Evolutionary conservation across 2,329 filamentous ascomycete genomes (phyloP).

Genomic region (Colletotrichum godetiae): DNA sequence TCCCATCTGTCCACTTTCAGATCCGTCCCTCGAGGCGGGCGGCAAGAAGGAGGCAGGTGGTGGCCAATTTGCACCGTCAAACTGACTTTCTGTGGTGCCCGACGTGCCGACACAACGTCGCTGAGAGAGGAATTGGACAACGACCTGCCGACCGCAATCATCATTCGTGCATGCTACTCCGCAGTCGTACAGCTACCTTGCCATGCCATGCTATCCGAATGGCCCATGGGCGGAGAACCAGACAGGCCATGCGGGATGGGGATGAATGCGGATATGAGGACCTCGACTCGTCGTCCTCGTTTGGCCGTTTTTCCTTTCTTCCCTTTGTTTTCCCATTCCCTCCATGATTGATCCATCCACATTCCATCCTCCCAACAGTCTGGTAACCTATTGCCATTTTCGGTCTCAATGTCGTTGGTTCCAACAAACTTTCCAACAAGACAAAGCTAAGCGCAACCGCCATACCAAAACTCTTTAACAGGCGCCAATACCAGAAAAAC

Average conservation of each 20-base stretch:
- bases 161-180: not conserved
- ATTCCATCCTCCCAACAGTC: slow-evolving; percentile 12
- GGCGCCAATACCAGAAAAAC: not conserved
- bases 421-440: slow-evolving; percentile 6
- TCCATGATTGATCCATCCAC: not conserved
- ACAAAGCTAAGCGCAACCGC: not conserved
- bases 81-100: not conserved
- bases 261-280: slow-evolving; percentile 22
- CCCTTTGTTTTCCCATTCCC: slow-evolving; percentile 20
- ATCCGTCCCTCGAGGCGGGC: slow-evolving; percentile 21
- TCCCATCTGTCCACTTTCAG: slow-evolving; percentile 23
- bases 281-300: slow-evolving; percentile 14
- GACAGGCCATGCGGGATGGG: not conserved
- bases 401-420: slow-evolving; percentile 1
- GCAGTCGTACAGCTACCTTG: not conserved
- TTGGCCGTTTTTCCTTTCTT: slow-evolving; percentile 2
- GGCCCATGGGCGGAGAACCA: not conserved
- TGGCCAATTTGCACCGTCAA: not conserved
- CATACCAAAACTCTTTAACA: not conserved
- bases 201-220: slow-evolving; percentile 3
- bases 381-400: slow-evolving; percentile 22
- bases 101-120: slow-evolving; percentile 7
- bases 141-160: slow-evolving; percentile 7
- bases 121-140: not conserved
- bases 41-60: slow-evolving; percentile 12